Evolutionary conservation across 768 basidiomycete species (phyloP), one percentile per base, ranked within the genome.

Genomic region (Mrakia hoshinonis): DNA sequence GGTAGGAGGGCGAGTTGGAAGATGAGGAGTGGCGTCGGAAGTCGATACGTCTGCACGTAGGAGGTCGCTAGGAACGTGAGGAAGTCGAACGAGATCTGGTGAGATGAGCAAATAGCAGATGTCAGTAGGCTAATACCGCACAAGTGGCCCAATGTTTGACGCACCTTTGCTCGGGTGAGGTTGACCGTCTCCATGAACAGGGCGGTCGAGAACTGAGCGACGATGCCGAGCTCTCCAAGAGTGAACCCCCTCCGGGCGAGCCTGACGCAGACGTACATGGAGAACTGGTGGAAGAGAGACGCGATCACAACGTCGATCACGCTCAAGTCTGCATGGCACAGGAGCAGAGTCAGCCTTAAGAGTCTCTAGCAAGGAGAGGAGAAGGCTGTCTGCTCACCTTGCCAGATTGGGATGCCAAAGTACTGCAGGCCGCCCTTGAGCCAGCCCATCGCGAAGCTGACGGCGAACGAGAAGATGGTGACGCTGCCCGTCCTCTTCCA

Each of bases 181-280:
- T 91, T 90, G 73, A 92, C 81, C 43, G 90, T 84, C 79, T 98
- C 95, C 82, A 92, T 87, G 75, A 87, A 88, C 29, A 98, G 78
- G 0, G 87, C 87, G 2, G 92, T 89, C 6, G 90, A 92, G 51
- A 92, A 92, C 74, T 91, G 91, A 54, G 88, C 89, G 22, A 95
- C 90, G 31, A 97, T 81, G 31, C 88, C 89, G 22, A 98, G 84
- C 78, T 99, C 96, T 39, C 96, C 96, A 1, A 99, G 84, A 0
- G 94, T 98, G 80, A 98, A 94, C 13, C 90, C 91, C n/a, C 89
- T 85, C 76, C 96, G 89, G 4, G 93, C 94, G 54, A 99, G 83
- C 29, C 96, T 85, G 51, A 96, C 84, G 51, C 90, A 89, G 60
- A 89, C 83, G 79, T 98, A 99, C 58, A 98, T 82, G 64, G 91